Evolutionary conservation across 1,284 basidiomycete species (phyloP).

Genomic region (Nidula niveotomentosa): DNA sequence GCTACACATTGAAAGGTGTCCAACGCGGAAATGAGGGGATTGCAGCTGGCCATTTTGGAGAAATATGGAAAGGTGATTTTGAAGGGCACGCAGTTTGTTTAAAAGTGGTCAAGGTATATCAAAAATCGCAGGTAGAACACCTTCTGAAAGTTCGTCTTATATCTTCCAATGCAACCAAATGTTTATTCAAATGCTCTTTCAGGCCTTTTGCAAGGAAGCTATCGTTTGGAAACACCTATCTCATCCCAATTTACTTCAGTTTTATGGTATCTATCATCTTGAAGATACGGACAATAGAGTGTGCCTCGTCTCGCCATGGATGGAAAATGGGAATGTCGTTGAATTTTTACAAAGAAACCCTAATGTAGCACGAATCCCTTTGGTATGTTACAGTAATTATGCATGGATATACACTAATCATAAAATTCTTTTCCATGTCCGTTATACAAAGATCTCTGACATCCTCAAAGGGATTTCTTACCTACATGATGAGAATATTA

Average conservation of each 20-base stretch:
- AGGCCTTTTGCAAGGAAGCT: conserved; percentile 10
- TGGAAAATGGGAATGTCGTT: conserved; percentile 15
- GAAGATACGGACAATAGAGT: conserved; percentile 4
- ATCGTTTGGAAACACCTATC: conserved; percentile 13
- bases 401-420: not conserved
- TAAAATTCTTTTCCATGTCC: not conserved
- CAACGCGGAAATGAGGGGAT: not conserved
- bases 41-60: not conserved
- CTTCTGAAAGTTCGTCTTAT: not conserved
- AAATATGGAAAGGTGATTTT: not conserved
- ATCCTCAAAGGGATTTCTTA: conserved; percentile 16
- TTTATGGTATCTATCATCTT: conserved; percentile 17
- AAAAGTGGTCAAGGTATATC: not conserved
- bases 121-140: not conserved
- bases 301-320: conserved; percentile 19
- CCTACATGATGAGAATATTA: conserved; percentile 15
- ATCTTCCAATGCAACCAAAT: not conserved
- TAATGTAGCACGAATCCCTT: conserved; percentile 1
- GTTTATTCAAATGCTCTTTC: not conserved
- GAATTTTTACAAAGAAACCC: conserved; percentile 9
- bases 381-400: conserved; percentile 4
- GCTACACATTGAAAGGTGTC: not conserved
- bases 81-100: not conserved
- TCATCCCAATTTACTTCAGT: conserved; percentile 18
- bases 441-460: conserved; percentile 11